Evolutionary conservation across 2,329 filamentous ascomycete genomes (phyloP).

Genomic region (Coleophoma crateriformis): DNA sequence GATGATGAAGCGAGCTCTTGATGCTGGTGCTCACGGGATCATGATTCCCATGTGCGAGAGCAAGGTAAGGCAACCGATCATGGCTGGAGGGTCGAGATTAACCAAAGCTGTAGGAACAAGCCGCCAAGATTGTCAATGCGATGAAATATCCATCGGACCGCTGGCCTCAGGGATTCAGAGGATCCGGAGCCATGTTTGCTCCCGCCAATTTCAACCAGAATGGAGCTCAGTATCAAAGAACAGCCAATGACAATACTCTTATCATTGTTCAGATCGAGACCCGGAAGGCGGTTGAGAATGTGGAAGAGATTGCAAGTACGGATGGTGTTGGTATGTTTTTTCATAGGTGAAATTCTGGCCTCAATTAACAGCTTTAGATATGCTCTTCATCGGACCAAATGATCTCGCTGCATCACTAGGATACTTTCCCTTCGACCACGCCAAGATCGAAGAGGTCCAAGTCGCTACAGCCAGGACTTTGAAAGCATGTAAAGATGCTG

Average conservation of each 20-base stretch:
- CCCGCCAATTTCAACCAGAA: slow-evolving; percentile 42
- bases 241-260: slow-evolving; percentile 47
- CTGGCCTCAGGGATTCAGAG: slow-evolving; percentile 40
- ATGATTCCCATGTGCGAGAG: slow-evolving; percentile 30
- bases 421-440: slow-evolving; percentile 27
- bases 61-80: not conserved
- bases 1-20: slow-evolving; percentile 51
- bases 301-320: slow-evolving; percentile 52
- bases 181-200: slow-evolving; percentile 46
- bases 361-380: slow-evolving; percentile 10
- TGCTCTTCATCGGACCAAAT: slow-evolving; percentile 20
- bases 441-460: slow-evolving; percentile 25
- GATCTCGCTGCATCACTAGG: slow-evolving; percentile 23
- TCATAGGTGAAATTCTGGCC: not conserved
- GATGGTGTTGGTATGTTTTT: slow-evolving; percentile 4
- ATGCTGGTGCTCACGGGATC: slow-evolving; percentile 50
- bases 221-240: slow-evolving; percentile 46
- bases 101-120: slow-evolving; percentile 32
- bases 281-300: slow-evolving; percentile 47
- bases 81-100: too few relatives aligned
- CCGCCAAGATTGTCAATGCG: slow-evolving; percentile 37
- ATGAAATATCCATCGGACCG: slow-evolving; percentile 40
- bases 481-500: slow-evolving; percentile 22
- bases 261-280: slow-evolving; percentile 64
- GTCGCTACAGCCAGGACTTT: slow-evolving; percentile 21